Base-by-base conservation (phyloP, 352 stramenopile species). In the Globisporangium uncinulatum region DNA sequence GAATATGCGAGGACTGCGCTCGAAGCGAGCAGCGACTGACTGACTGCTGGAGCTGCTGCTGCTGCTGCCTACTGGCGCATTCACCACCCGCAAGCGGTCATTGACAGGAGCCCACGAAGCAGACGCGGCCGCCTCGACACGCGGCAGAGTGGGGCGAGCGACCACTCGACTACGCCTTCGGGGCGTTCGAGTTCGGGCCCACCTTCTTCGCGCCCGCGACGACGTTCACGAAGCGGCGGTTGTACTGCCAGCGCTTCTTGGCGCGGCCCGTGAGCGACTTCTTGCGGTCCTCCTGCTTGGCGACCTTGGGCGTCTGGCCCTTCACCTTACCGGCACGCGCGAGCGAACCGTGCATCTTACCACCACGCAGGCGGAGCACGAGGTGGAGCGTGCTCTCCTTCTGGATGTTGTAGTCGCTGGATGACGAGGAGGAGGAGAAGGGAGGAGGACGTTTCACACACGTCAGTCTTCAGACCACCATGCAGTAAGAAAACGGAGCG, bases 161-260 rank as follows among this genome's bases (percentile, higher is more conserved):
- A 29, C 24, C 24, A 29, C 24, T 29, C 24, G 48, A n/a, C 79
- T 63, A 63, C 55, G 57, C 71, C 91, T 98, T 98, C 69, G 96
- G 87, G 64, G 96, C 95, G 90, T 99, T 98, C 66, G 92, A 98
- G 94, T 99, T 99, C 60, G 97, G 97, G 73, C 97, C 97, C 59
- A 99, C 71, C 68, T 84, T 86, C 95, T 99, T 99, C 69, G 95
- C 97, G 71, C 95, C 95, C 65, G 93, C 95, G 48, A 97, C 96
- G 65, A 99, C 97, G 87, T 99, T 99, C 56, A 99, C 96, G 86
- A 99, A 99, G 79, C 97, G 91, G 71, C 97, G 93, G 85, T 99
- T 99, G 96, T 99, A 99, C 85, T 99, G 96, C 84, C 98, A 98
- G 81, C 97, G 91, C 93, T 99, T 99, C 93, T 99, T 99, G 53